Evolutionary conservation across 2,329 filamentous ascomycete species (phyloP).

Genomic region (Aspergillus eucalypticola): DNA sequence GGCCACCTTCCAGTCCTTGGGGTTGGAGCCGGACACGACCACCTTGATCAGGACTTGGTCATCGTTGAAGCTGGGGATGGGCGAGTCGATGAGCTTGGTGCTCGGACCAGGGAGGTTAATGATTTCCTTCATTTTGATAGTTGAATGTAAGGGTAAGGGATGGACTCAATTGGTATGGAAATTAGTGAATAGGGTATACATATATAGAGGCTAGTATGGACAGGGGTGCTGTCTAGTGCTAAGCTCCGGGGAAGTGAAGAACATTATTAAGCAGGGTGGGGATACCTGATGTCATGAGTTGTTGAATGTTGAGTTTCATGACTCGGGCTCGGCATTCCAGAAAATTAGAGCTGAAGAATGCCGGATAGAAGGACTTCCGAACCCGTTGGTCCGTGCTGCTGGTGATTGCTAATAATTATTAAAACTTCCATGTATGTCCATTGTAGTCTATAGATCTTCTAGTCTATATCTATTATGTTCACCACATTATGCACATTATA

Average conservation of each 20-base stretch:
- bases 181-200: background rate
- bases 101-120: conserved; percentile 10
- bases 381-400: background rate
- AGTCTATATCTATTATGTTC: background rate
- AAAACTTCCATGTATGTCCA: background rate
- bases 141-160: background rate
- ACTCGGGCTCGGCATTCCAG: background rate
- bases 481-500: background rate
- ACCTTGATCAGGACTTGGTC: conserved; percentile 40
- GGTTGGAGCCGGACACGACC: conserved; percentile 41
- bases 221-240: no score
- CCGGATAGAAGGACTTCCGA: background rate
- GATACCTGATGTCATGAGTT: conserved; percentile 1
- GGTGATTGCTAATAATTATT: background rate
- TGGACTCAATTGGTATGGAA: background rate
- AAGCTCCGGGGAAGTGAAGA: background rate
- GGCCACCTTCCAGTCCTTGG: conserved; percentile 48
- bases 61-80: conserved; percentile 37
- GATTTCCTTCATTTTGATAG: conserved; percentile 15
- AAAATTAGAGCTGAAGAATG: background rate
- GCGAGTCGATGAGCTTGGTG: conserved; percentile 12
- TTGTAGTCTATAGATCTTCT: conserved; percentile 8
- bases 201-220: background rate
- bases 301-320: background rate
- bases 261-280: background rate